Percentiles rank a stretch among this genome's conserved stretches.
These are phyloP conservation scores for Trichoderma sp. DNA, from an alignment of 2,329 filamentous ascomycete genomes.

Conservation along the genomic window DNA sequence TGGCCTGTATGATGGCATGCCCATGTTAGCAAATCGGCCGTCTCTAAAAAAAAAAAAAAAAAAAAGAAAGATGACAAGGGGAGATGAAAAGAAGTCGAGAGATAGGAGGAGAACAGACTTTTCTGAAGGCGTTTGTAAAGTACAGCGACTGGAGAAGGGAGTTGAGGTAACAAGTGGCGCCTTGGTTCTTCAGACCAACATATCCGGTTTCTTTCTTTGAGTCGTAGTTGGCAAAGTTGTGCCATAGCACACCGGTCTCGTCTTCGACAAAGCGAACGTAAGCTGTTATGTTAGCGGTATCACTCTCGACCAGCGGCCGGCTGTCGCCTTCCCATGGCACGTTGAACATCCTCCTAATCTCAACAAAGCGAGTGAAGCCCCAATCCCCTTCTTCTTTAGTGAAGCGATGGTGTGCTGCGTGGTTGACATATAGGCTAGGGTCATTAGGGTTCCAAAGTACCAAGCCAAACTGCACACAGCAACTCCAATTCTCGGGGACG, in stretches of 20 bases:
- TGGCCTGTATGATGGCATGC: conserved; percentile 60
- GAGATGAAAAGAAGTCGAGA: neutral
- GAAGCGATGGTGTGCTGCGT: conserved; percentile 90
- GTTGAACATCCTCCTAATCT: conserved; percentile 82
- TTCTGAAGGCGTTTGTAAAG: conserved; percentile 90
- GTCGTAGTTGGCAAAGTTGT: conserved; percentile 92
- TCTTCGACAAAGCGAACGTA: conserved; percentile 83
- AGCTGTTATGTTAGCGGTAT: conserved; percentile 76
- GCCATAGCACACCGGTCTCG: conserved; percentile 86
- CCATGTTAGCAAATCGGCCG: conserved; percentile 26
- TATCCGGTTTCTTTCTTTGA: conserved; percentile 99
- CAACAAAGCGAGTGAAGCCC: conserved; percentile 97
- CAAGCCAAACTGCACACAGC: conserved; percentile 91
- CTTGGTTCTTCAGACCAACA: conserved; percentile 95
- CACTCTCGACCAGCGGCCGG: conserved; percentile 75
- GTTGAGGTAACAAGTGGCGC: conserved; percentile 87
- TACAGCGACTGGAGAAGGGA: conserved; percentile 82
- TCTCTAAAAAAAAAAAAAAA: neutral
- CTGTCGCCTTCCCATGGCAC: conserved; percentile 69
- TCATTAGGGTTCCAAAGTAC: conserved; percentile 94
- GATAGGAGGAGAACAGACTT: conserved; percentile 53
- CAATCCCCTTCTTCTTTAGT: conserved; percentile 96
- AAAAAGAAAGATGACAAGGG: neutral
- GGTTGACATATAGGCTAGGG: conserved; percentile 79
- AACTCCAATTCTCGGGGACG: conserved; percentile 91